These are phyloP conservation scores for Mucuna pruriens DNA, from an alignment of 306 rosid species.

Conservation along the genomic window DNA sequence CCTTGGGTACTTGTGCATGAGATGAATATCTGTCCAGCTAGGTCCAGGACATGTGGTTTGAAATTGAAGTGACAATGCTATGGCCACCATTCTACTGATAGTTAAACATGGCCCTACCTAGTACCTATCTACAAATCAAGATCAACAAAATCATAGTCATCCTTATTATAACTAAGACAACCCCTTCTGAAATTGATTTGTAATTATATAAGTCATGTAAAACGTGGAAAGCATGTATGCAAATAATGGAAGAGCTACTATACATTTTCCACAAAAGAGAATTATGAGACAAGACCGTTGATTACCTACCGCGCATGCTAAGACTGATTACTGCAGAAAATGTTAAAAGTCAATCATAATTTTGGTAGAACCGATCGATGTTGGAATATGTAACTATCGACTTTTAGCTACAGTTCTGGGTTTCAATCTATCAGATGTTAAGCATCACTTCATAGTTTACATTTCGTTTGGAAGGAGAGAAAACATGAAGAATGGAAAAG, in stretches of 20 bases:
- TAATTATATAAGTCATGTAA: background rate
- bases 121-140: background rate
- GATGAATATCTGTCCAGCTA: background rate
- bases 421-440: too few species aligned
- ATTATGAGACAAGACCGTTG: background rate
- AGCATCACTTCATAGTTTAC: too few species aligned
- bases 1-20: too few species aligned
- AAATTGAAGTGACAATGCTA: background rate
- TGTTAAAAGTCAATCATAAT: background rate
- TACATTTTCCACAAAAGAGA: background rate
- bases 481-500: too few species aligned
- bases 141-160: background rate
- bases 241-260: background rate
- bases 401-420: too few species aligned
- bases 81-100: background rate
- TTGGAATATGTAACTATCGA: too few species aligned
- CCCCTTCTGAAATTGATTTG: background rate
- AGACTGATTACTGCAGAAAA: too few species aligned
- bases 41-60: background rate
- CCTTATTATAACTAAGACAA: background rate
- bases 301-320: background rate
- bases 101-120: background rate
- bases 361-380: background rate
- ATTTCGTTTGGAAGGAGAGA: too few species aligned
- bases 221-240: background rate